phyloP scores from a whole-genome alignment of 2,329 filamentous ascomycete genomes.

The Pestalotiopsis sp. region DNA sequence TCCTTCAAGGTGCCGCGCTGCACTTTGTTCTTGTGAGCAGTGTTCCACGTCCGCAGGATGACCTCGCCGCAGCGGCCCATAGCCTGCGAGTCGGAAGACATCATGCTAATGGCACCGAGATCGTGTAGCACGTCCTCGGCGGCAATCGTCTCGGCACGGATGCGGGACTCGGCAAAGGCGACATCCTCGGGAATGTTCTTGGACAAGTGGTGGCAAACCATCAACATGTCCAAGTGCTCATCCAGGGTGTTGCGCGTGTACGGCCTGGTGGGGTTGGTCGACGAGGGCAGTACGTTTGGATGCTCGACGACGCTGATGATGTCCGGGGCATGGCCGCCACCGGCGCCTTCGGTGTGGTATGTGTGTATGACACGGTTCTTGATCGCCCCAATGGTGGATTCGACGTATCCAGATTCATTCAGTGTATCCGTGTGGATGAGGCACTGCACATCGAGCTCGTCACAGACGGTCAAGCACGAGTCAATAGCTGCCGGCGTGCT shows the following conservation, averaged over 20 bases:
- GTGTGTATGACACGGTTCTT: conserved; percentile 89
- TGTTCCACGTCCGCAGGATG: conserved; percentile 91
- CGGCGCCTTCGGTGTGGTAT: conserved; percentile 95
- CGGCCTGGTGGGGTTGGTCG: conserved; percentile 89
- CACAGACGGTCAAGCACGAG: conserved; percentile 79
- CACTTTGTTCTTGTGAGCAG: conserved; percentile 92
- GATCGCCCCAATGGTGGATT: conserved; percentile 84
- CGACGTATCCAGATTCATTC: conserved; percentile 97
- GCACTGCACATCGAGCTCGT: conserved; percentile 89
- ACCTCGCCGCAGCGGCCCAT: conserved; percentile 98
- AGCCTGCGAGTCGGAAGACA: conserved; percentile 92
- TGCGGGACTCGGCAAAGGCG: conserved; percentile 90
- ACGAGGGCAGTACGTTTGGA: conserved; percentile 82
- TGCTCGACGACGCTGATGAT: conserved; percentile 94
- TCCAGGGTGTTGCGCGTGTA: conserved; percentile 92
- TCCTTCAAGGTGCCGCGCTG: conserved; percentile 77
- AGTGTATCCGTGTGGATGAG: conserved; percentile 95
- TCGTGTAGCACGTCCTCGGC: conserved; percentile 96
- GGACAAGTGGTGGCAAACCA: conserved; percentile 94
- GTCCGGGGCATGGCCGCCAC: conserved; percentile 91
- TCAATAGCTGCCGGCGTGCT: conserved; percentile 90
- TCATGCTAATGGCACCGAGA: conserved; percentile 94
- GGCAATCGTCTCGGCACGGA: conserved; percentile 93
- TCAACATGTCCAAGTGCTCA: conserved; percentile 96
- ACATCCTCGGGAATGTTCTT: conserved; percentile 95